phyloP scores from a whole-genome alignment of 2,329 filamentous ascomycete genomes.

The Colletotrichum sp. region DNA sequence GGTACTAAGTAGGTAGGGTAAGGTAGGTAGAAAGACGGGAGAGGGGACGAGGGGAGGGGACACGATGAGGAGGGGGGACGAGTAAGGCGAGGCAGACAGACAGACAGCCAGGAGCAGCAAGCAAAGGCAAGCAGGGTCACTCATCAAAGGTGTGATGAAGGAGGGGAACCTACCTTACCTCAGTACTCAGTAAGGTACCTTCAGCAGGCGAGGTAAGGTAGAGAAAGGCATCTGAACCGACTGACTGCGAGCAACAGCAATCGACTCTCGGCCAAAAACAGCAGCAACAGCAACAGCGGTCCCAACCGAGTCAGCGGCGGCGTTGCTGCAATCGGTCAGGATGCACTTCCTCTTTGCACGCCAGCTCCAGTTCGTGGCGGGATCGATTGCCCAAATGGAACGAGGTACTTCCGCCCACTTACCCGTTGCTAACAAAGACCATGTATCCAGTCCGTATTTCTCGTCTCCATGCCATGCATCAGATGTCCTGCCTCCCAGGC shows the following conservation, averaged over 20 bases:
- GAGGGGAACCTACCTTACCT: neutral
- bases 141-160: neutral
- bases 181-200: neutral
- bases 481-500: neutral
- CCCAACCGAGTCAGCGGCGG: constrained; percentile 14
- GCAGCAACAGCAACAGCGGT: neutral
- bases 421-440: neutral
- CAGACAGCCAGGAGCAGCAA: neutral
- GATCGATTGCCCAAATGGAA: neutral
- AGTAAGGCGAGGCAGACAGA: neutral
- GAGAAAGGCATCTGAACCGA: neutral
- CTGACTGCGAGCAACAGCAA: neutral
- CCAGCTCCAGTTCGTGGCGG: neutral
- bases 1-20: neutral
- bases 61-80: neutral
- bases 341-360: neutral
- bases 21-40: neutral
- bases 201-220: neutral
- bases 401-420: neutral
- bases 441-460: neutral
- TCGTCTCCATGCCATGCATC: neutral
- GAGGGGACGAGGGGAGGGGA: neutral
- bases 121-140: neutral
- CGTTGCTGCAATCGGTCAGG: constrained; percentile 11
- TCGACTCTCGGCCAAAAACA: neutral